Conservation (phyloP, 768 basidiomycete species). For the Tulasnella calospora region DNA sequence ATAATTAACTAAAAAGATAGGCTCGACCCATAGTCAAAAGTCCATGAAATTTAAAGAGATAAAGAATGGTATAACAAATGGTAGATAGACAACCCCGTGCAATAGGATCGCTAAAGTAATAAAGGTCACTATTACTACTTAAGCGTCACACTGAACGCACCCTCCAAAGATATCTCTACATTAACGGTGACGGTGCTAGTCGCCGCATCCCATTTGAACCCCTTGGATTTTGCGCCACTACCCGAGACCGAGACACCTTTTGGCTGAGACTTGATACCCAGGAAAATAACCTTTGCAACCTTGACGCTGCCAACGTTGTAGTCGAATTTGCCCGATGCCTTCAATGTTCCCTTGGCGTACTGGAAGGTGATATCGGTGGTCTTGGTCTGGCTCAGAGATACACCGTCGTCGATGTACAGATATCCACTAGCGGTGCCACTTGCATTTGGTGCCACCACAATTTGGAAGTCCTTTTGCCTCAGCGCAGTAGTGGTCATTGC, state of each 20-base stretch:
- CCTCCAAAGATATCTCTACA: conserved; percentile 22
- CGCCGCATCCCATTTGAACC: conserved; percentile 18
- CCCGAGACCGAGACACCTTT: conserved; percentile 25
- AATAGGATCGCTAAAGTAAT: not conserved
- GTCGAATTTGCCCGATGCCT: conserved; percentile 34
- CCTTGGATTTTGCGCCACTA: conserved; percentile 8
- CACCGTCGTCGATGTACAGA: conserved; percentile 62
- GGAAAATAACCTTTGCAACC: conserved; percentile 38
- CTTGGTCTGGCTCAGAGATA: conserved; percentile 16
- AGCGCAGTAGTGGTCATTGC: conserved; percentile 60
- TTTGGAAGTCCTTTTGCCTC: conserved; percentile 53
- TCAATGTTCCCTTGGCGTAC: conserved; percentile 15
- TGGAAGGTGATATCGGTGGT: conserved; percentile 31
- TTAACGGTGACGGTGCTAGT: conserved; percentile 21
- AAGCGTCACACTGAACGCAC: conserved; percentile 18
- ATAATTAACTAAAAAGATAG: not conserved
- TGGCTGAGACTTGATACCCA: conserved; percentile 35
- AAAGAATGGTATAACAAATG: not conserved
- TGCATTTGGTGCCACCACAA: conserved; percentile 56
- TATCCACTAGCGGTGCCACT: conserved; percentile 50
- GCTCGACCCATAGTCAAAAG: not conserved
- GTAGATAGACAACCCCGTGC: not conserved
- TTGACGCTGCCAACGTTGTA: conserved; percentile 31
- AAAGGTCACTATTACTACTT: not conserved
- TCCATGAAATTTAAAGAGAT: not conserved